Evolutionary conservation across 768 basidiomycete genomes (phyloP).

Genomic region (Kwoniella dejecticola): DNA sequence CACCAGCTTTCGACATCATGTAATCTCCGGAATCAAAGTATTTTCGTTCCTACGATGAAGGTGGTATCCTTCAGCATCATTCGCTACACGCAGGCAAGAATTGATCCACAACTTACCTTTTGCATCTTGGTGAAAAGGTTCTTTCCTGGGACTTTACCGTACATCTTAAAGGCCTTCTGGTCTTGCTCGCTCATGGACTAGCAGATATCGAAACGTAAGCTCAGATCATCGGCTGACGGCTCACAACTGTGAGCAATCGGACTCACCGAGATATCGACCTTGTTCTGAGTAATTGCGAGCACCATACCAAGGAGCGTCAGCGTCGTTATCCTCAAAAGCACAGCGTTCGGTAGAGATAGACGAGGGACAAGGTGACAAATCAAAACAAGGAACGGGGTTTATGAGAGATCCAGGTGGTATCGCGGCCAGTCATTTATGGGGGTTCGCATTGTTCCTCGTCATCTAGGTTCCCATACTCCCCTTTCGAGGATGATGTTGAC

Average conservation of each 20-base stretch:
- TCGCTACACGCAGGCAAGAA: too few relatives aligned
- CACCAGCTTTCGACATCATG: constrained; percentile 90
- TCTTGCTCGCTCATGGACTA: constrained; percentile 85
- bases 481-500: background rate
- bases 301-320: constrained; percentile 62
- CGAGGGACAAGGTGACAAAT: constrained; percentile 32
- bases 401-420: background rate
- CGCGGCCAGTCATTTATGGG: background rate
- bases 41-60: constrained; percentile 79
- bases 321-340: background rate
- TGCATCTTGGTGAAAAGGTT: constrained; percentile 91
- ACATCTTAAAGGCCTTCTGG: constrained; percentile 88
- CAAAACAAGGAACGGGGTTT: constrained; percentile 1
- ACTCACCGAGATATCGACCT: constrained; percentile 89
- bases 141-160: constrained; percentile 96
- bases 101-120: constrained; percentile 80
- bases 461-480: background rate
- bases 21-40: constrained; percentile 99
- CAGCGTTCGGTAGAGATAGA: background rate
- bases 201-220: too few relatives aligned
- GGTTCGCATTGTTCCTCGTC: background rate
- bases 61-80: too few relatives aligned
- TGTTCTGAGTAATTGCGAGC: constrained; percentile 68
- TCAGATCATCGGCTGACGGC: too few relatives aligned
- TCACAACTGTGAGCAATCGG: constrained; percentile 35